These are phyloP conservation scores for Glycyrrhiza uralensis DNA, from an alignment of 306 rosid species.

Conservation along the genomic window DNA sequence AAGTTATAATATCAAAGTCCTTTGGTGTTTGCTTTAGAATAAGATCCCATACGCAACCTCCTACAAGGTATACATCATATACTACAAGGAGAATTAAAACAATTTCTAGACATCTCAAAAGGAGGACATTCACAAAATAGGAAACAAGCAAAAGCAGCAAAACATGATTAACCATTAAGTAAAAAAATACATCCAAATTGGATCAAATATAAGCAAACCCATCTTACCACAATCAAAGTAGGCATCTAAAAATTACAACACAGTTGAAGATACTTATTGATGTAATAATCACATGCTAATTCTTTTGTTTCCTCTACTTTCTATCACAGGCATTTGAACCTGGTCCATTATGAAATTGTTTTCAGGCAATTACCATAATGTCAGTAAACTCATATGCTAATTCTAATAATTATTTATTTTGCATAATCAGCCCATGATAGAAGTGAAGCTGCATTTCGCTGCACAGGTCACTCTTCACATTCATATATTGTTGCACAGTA, in stretches of 20 bases:
- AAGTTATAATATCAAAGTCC: conserved; percentile 49
- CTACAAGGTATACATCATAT: conserved; percentile 42
- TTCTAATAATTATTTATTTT: no score
- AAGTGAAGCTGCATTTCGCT: no score
- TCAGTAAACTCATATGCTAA: no score
- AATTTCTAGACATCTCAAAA: background rate
- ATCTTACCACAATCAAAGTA: conserved; percentile 4
- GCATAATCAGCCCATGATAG: no score
- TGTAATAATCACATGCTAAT: no score
- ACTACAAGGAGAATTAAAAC: conserved; percentile 22
- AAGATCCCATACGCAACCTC: conserved; percentile 43
- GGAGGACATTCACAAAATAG: background rate
- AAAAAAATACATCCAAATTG: background rate
- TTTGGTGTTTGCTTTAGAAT: conserved; percentile 37
- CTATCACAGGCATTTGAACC: no score
- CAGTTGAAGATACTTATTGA: background rate
- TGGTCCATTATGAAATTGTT: no score
- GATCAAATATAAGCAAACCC: background rate
- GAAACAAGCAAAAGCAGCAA: background rate
- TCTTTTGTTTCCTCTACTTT: no score
- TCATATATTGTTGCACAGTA: conserved; percentile 85
- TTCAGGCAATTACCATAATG: no score
- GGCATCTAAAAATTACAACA: background rate
- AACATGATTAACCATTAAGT: background rate
- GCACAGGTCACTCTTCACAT: conserved; percentile 78